Base-by-base conservation (phyloP, 2,329 filamentous ascomycete genomes). In the Aspergillus thermomutatus region DNA sequence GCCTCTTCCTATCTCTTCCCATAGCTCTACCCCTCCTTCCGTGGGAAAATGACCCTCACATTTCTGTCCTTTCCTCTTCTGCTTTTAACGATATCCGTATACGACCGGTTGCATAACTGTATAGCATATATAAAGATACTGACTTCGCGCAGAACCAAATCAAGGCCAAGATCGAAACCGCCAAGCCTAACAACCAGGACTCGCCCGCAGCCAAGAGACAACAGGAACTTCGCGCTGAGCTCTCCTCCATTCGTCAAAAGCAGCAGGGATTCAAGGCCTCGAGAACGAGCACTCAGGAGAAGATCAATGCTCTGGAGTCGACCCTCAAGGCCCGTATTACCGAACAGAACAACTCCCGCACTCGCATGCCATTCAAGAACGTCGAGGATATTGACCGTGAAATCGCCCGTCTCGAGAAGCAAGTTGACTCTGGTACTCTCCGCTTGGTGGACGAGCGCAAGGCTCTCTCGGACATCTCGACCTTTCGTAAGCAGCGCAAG, bases 401-500 rank as follows among this genome's bases (percentile, higher is more conserved):
- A 76, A 94, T 97, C 67, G 83, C 85, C 58, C 82, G 82, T 52
- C 86, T 97, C 53, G 90, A 96, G 64, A 88, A 88, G 76, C 85
- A 93, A 73, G 92, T 97, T 66, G 90, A 96, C 74, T 84, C 87
- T 37, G 93, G 93, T 63, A 89, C 84, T 73, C 92, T 99, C 89
- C 96, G 92, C 79, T 81, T 99, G 52, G 94, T 97, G 10, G 94
- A 99, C 68, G 94, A 97, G 85, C 95, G 91, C 83, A 97, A 97
- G 84, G 87, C 91, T 8, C 82, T 97, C 21, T 79, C 84, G 51
- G 91, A 97, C 68, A 88, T 96, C 67, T 90, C 89, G 50, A 88
- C 80, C 73, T 80, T 97, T 64, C 88, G 89, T 76, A 96, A 95
- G 82, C 84, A 89, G 70, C 90, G 90, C 79, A 97, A 97, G 86